Evolutionary conservation across 2,329 filamentous ascomycete species (phyloP).

Genomic region (Neospermospora avenae): DNA sequence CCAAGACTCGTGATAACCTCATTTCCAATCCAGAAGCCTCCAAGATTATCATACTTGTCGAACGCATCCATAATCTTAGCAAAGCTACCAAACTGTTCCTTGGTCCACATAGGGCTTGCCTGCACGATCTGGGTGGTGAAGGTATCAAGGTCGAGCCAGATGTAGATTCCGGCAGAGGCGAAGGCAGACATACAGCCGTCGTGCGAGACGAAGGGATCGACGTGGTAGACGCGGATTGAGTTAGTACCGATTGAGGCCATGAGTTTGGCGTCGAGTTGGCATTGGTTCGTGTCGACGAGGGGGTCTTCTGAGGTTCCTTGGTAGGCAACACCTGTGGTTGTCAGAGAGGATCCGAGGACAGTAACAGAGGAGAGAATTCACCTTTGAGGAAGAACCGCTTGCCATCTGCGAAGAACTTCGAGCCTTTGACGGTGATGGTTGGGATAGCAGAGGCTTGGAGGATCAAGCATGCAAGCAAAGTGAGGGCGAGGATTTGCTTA

Average conservation of each 20-base stretch:
- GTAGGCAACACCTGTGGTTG: constrained; percentile 67
- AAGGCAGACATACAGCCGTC: constrained; percentile 78
- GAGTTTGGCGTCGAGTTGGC: constrained; percentile 66
- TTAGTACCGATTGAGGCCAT: constrained; percentile 82
- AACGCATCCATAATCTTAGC: constrained; percentile 69
- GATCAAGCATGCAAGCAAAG: constrained; percentile 16
- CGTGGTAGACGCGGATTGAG: constrained; percentile 83
- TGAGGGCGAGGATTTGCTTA: constrained; percentile 8
- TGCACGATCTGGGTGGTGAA: constrained; percentile 64
- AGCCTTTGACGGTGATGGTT: constrained; percentile 30
- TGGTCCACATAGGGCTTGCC: constrained; percentile 65
- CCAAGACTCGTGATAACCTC: constrained; percentile 68
- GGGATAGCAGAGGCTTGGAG: constrained; percentile 17
- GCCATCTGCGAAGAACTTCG: constrained; percentile 31
- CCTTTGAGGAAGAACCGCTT: constrained; percentile 34
- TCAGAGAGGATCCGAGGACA: constrained; percentile 41
- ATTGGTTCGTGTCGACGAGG: constrained; percentile 71
- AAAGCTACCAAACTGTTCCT: constrained; percentile 61
- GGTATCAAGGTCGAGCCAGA: constrained; percentile 79
- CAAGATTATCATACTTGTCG: constrained; percentile 64
- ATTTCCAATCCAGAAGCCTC: constrained; percentile 84
- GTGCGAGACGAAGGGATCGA: constrained; percentile 69
- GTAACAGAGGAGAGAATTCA: constrained; percentile 38
- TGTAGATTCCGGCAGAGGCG: constrained; percentile 74
- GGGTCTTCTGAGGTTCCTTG: constrained; percentile 66